Base-by-base conservation (phyloP, 139 green algal species). In the Nannochloris sp. region DNA sequence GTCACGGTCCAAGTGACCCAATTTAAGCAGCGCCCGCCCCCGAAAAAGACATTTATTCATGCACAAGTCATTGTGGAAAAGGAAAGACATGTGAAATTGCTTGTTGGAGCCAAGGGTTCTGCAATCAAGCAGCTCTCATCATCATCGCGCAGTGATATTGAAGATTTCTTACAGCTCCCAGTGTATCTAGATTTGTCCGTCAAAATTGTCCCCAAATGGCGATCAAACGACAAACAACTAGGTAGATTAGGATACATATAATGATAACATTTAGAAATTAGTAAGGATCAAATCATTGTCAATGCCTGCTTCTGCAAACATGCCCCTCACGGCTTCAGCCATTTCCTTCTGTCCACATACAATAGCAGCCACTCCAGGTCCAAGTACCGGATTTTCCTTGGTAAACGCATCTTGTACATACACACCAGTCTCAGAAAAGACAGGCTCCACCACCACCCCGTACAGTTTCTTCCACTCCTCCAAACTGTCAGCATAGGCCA, bases 331-430 rank as follows among this genome's bases (percentile, higher is more conserved):
- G 0, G 73, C 73, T 44, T 81, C 73, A 44, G 70, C 81, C 89
- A 96, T 95, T 53, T 86, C 86, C 67, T 93, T 92, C 44, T 96
- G 88, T 6, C 89, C 89, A 57, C 84, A 91, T 65, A 96, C 69
- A 51, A 95, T 68, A 8, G 86, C 87, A 10, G 65, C 71, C 18
- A 67, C 44, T 34, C 65, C 53, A 15, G 21, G 19, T 19, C 48
- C 21, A 15, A 19, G 44, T 11, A 18, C 24, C 4, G 12, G n/a
- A 5, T 46, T 55, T 25, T 71, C 71, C 66, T 74, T 68, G 1
- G 55, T 65, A 64, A 92, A 93, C 6, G 77, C 80, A 55, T 90
- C 80, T 72, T 93, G 86, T 60, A 90, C 80, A 66, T 93, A 90
- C 46, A 73, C 76, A 43, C 82, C 46, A 19, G 65, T 70, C 6